Evolutionary conservation across 2,329 filamentous ascomycete genomes (phyloP), one percentile per base, ranked within the genome.

Genomic region (Cordyceps cateniannulata): DNA sequence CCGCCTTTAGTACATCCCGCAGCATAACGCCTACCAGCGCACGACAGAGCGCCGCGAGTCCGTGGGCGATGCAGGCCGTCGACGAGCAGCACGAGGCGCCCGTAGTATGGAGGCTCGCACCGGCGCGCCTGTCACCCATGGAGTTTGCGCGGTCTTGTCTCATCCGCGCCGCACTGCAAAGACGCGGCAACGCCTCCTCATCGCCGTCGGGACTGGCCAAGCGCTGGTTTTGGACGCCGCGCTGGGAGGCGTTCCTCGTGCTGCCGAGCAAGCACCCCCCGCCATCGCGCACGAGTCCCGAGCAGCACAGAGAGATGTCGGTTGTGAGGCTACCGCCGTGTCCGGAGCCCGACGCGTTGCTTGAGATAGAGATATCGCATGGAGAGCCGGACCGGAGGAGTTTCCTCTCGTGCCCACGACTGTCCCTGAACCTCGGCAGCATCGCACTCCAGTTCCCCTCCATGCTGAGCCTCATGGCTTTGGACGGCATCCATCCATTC

Each of bases 91-190:
- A 58, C 27, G 32, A 48, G 3, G 50, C 14, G 6, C 35, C 32
- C 5, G 16, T 48, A n/a, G 24, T 24, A 20, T 66, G 62, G 49
- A 44, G 8, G 18, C 60, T 75, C 22, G 63, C 54, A 5, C 58
- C 63, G 22, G 72, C 74, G 0, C 70, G 73, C 0, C 53, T 77
- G 4, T 76, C 75, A 1, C 73, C 74, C 1, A 75, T 77, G 73
- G 75, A 77, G 48, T 77, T 77, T 52, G 61, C 68, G 9, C 70
- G 75, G 8, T 64, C 69, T 6, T 74, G 72, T 51, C 66, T 75
- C 38, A 62, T 77, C 2, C 70, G 74, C 50, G 69, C 73, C 48
- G 67, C 70, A 5, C 60, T 63, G 16, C 66, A 70, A 14, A 65
- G 69, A 18, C 67, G 62, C 22, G 66, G 73, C 12, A 59, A 63